Evolutionary conservation across 83 land plant genomes (phyloP), one percentile per base, ranked within the genome.

Genomic region (Picea abies): DNA sequence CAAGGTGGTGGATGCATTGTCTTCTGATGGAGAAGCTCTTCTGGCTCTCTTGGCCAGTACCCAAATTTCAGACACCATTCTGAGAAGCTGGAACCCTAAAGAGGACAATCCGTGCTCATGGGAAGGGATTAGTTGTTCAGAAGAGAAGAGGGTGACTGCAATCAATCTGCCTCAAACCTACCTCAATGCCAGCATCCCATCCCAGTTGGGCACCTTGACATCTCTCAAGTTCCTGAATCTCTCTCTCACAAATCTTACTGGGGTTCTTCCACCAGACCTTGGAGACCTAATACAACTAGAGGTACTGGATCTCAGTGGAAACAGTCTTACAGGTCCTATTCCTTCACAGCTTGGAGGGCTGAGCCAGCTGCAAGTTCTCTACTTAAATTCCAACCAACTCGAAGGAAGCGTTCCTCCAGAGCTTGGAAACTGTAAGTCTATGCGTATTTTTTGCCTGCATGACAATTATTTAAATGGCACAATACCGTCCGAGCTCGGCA

Each of bases 71-170:
- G 20, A 83, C 39, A 79, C 86, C 35, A 49, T 84, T 14, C 86
- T 90, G 39, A 84, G 91, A 2, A 82, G 93, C 58, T 94, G 96
- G 96, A 82, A 89, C 84, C 91, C 91, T 16, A 82, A 93, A 61
- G 85, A 78, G 75, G 58, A 75, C 15, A 92, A 83, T 12, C 96
- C 95, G 10, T 94, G 96, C 79, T 75, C 88, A 80, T 94, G 96
- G 96, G 84, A 84, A 68, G 96, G 96, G 52, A 82, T 94, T n/a
- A 90, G 91, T 2, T 94, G 96, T 84, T 90, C 93, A 16, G 83
- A 91, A 4, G 85, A 86, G 23, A 47, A 81, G 80, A 86, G 88
- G 76, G 92, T 92, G 37, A 86, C 88, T 35, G 89, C 91, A 9
- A 79, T 90, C 64, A 88, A 91, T 35, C 76, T 90, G 35, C 89